Percentiles rank a stretch among this genome's conserved stretches.
phyloP scores from a whole-genome alignment of 169 alveolate genomes.

The Neospora caninum region DNA sequence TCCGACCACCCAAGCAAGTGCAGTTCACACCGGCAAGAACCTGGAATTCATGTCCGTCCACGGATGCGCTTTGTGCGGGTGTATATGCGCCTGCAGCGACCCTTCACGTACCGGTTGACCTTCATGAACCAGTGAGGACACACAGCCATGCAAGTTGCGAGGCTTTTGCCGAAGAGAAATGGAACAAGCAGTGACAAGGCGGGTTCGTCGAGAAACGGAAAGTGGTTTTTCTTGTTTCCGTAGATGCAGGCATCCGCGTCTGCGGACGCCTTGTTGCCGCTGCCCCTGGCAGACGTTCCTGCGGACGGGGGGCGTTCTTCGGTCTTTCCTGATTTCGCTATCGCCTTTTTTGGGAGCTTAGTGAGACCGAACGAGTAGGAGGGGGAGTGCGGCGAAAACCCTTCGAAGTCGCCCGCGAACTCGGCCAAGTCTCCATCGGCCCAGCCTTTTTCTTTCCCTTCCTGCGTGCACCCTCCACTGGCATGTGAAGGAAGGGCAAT shows the following conservation, averaged over 20 bases:
- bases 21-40: not conserved
- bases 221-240: constrained; percentile 60
- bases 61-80: too few species aligned
- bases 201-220: constrained; percentile 61
- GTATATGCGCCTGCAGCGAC: not conserved
- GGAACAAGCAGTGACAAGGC: constrained; percentile 48
- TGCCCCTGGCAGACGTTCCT: not conserved
- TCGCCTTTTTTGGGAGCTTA: not conserved
- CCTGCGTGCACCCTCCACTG: not conserved
- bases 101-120: constrained; percentile 37
- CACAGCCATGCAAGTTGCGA: constrained; percentile 64
- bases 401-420: not conserved
- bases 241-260: not conserved
- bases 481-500: not conserved
- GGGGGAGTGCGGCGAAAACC: constrained; percentile 17
- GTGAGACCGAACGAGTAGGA: not conserved
- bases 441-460: not conserved
- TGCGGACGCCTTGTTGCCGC: not conserved
- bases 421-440: not conserved
- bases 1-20: not conserved
- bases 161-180: constrained; percentile 46
- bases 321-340: not conserved
- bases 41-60: not conserved
- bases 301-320: not conserved
- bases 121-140: constrained; percentile 73